Base-by-base conservation (phyloP, 1,284 basidiomycete genomes). In the Heterobasidion occidentale region DNA sequence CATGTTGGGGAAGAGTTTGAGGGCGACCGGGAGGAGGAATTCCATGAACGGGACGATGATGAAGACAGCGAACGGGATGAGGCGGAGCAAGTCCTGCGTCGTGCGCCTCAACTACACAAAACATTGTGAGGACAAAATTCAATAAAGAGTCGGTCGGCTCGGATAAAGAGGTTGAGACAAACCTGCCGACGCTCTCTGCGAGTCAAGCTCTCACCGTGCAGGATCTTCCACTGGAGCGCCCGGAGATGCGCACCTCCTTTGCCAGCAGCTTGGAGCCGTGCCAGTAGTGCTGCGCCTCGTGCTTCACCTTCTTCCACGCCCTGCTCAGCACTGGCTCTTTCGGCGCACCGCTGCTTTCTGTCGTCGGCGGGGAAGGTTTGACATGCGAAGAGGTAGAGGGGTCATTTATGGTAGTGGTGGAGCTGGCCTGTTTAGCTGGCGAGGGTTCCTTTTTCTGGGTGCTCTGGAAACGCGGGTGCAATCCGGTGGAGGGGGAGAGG, bases 1-100 rank as follows among this genome's bases (percentile, higher is more conserved):
- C 94, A 99, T 98, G 73, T 94, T 98, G 33, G 96, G 96, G 83
- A 99, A 99, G 52, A 99, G 75, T 72, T 96, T 97, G 64, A 99
- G 81, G 0, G 94, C 94, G 38, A 99, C 92, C 2, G 97, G 96
- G 1, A 99, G 82, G n/a, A 99, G 78, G 27, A 99, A 70, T 70
- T 99, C 97, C 92, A 98, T 98, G 78, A 98, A 98, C 1, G 97
- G 96, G 9, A 99, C 92, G 65, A 98, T 79, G 59, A 99, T 71
- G 74, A 99, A 98, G 53, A 94, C 92, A 11, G 92, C 84, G 71
- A 99, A 99, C 1, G 96, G 96, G 45, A 99, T 86, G 19, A 99
- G 83, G 45, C 97, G 85, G 56, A 99, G 72, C 36, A 99, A 68
- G 70, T 99, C 96, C 69, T 87, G 87, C 0, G 94, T 98, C 0